These are phyloP conservation scores for Alnus glutinosa DNA, from an alignment of 306 rosid species.

Conservation along the genomic window DNA sequence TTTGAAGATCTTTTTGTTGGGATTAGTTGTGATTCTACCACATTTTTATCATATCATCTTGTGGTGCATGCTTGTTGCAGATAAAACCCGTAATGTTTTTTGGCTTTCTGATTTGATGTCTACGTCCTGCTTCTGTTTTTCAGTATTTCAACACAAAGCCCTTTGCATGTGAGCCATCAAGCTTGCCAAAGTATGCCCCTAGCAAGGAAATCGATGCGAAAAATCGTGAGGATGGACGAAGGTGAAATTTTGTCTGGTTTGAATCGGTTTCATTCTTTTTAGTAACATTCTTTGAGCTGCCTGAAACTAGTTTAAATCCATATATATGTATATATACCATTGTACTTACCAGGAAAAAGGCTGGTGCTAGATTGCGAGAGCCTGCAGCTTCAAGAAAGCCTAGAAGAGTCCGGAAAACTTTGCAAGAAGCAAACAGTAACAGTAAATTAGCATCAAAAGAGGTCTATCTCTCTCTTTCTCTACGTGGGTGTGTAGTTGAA, in stretches of 20 bases:
- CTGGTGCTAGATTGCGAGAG: slow-evolving; percentile 47
- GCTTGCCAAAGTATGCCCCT: slow-evolving; percentile 84
- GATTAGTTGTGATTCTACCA: not conserved
- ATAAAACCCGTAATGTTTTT: not conserved
- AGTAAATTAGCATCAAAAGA: slow-evolving; percentile 45
- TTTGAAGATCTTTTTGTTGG: slow-evolving; percentile 9
- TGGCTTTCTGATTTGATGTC: slow-evolving; percentile 23
- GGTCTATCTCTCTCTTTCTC: slow-evolving; percentile 39
- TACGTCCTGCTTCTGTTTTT: slow-evolving; percentile 3
- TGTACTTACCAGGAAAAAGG: slow-evolving; percentile 55
- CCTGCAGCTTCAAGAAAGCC: slow-evolving; percentile 61
- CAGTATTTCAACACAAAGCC: slow-evolving; percentile 88
- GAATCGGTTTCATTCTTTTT: not conserved
- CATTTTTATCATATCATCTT: not conserved
- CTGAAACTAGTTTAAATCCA: not conserved
- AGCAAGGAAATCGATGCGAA: slow-evolving; percentile 97
- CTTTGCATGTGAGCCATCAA: slow-evolving; percentile 79
- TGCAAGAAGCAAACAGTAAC: slow-evolving; percentile 44
- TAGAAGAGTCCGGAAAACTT: slow-evolving; percentile 44
- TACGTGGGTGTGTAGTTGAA: not conserved
- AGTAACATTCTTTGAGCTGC: not conserved
- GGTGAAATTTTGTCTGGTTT: slow-evolving; percentile 39
- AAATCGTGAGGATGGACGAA: slow-evolving; percentile 52
- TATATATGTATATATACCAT: too few species aligned
- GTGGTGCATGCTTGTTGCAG: slow-evolving; percentile 3